Conservation (phyloP, 805 yeast species). For the Kuraishia hungarica region DNA sequence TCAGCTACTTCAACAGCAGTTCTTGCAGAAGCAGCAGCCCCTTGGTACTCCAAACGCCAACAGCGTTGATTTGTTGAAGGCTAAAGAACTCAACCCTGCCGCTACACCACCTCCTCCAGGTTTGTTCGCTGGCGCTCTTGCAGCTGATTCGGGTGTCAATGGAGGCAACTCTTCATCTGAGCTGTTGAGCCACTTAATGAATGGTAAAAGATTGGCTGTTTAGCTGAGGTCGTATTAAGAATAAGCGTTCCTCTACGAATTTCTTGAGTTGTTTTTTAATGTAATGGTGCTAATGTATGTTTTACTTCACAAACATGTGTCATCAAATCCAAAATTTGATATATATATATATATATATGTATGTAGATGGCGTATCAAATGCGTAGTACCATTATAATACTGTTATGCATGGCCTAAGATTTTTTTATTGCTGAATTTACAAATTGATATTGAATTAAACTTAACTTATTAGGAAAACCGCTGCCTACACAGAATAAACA, state of each 20-base stretch:
- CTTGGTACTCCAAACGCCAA: slow-evolving; percentile 1
- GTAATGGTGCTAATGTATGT: neutral
- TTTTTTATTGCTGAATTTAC: too few relatives aligned
- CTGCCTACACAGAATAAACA: too few relatives aligned
- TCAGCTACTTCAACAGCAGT: slow-evolving; percentile 8
- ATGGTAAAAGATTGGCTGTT: slow-evolving; percentile 44
- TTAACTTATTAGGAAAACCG: too few relatives aligned
- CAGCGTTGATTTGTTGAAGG: slow-evolving; percentile 2
- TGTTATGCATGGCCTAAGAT: too few relatives aligned
- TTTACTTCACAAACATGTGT: neutral
- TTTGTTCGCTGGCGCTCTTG: slow-evolving; percentile 26
- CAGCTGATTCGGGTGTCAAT: slow-evolving; percentile 7
- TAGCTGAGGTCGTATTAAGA: neutral
- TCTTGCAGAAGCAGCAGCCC: slow-evolving; percentile 12
- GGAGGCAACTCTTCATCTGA: slow-evolving; percentile 60
- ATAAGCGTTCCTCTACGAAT: too few relatives aligned
- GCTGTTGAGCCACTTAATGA: slow-evolving; percentile 75
- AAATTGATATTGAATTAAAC: too few relatives aligned
- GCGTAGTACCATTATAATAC: too few relatives aligned
- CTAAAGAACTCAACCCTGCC: slow-evolving; percentile 13
- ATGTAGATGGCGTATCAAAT: too few relatives aligned
- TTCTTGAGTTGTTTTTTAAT: too few relatives aligned
- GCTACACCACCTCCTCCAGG: slow-evolving; percentile 75
- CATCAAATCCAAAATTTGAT: too few relatives aligned
- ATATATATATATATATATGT: too few relatives aligned